Evolutionary conservation across 2,329 filamentous ascomycete species (phyloP).

Genomic region (Colletotrichum filicis): DNA sequence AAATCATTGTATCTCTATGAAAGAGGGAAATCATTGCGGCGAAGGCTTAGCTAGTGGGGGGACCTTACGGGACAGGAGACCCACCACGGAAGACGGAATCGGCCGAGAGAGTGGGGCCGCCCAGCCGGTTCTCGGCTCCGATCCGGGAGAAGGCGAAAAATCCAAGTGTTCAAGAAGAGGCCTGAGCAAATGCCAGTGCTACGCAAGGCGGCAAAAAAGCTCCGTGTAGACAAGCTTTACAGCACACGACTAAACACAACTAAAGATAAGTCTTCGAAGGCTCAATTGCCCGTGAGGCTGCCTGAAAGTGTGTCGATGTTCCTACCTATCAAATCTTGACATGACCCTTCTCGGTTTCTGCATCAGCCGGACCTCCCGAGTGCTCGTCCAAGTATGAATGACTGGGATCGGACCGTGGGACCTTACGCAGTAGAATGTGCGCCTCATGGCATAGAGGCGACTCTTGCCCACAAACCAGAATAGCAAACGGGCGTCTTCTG

Average conservation of each 20-base stretch:
- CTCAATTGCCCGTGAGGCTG: neutral
- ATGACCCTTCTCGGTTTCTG: neutral
- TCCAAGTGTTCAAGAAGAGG: neutral
- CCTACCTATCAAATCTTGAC: neutral
- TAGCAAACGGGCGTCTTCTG: constrained; percentile 2
- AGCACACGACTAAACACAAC: no score
- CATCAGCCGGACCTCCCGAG: neutral
- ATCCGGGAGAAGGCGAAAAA: neutral
- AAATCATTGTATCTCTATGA: neutral
- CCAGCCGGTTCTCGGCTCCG: constrained; percentile 5
- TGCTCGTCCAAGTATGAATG: neutral
- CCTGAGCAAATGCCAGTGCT: neutral
- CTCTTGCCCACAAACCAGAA: neutral
- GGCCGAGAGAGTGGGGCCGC: constrained; percentile 2
- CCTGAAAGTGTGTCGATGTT: neutral
- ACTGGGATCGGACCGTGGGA: neutral
- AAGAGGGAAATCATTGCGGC: neutral
- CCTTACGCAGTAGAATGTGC: neutral
- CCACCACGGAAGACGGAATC: neutral
- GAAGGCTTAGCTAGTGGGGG: neutral
- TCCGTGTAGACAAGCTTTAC: neutral
- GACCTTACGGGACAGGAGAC: neutral
- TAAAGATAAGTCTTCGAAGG: neutral
- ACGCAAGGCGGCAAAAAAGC: constrained; percentile 1
- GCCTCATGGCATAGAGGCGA: neutral